Percentiles rank a stretch among this genome's conserved stretches.
Evolutionary conservation across 306 rosid genomes (phyloP).

Genomic region (Abrus precatorius): DNA sequence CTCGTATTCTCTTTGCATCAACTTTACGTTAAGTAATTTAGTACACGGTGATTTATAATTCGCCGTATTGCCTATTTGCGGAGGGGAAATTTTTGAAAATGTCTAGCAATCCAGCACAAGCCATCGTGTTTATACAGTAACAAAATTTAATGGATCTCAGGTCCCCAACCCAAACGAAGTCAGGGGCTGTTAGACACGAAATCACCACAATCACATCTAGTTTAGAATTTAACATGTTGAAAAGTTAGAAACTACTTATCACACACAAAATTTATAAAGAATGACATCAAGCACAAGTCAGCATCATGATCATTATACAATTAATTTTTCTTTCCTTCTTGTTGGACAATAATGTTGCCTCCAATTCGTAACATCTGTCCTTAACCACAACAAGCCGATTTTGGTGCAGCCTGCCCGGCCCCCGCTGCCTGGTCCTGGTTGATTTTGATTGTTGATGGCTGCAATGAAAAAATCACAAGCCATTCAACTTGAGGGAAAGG

Average conservation of each 20-base stretch:
- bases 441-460: constrained; percentile 86
- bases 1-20: neutral
- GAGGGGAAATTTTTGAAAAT: neutral
- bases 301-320: constrained; percentile 59
- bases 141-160: constrained; percentile 10
- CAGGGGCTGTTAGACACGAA: constrained; percentile 32
- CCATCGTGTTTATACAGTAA: constrained; percentile 34
- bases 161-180: constrained; percentile 28
- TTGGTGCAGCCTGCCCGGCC: constrained; percentile 71
- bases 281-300: constrained; percentile 65
- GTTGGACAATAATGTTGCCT: constrained; percentile 42
- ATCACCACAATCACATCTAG: constrained; percentile 52
- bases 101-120: constrained; percentile 1
- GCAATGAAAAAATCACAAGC: constrained; percentile 36
- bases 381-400: constrained; percentile 87
- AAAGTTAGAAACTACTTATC: constrained; percentile 60
- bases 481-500: neutral
- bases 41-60: neutral
- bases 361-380: constrained; percentile 41
- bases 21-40: neutral
- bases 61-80: neutral
- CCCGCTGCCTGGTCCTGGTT: constrained; percentile 73
- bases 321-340: constrained; percentile 51
- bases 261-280: constrained; percentile 65
- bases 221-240: constrained; percentile 50